Conservation (phyloP, 306 rosid genomes). For the Gastrolobium bilobum region DNA sequence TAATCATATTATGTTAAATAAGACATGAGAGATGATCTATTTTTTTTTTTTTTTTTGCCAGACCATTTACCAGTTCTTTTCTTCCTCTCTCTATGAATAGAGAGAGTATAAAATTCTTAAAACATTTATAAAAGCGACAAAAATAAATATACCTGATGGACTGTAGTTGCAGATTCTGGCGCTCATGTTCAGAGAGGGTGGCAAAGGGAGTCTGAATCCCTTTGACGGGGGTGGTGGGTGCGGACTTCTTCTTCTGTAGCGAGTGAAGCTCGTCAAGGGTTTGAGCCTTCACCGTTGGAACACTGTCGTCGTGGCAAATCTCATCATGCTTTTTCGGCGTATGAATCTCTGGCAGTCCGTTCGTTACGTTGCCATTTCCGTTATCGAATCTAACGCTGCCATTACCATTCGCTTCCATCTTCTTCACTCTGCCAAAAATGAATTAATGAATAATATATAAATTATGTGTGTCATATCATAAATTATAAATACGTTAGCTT, state of each 20-base stretch:
- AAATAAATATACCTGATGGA: slow-evolving; percentile 66
- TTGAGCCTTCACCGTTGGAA: slow-evolving; percentile 71
- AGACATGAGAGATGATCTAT: too few species aligned
- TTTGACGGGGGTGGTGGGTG: slow-evolving; percentile 76
- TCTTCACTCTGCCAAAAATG: slow-evolving; percentile 3
- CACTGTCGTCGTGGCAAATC: slow-evolving; percentile 84
- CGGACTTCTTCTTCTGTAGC: slow-evolving; percentile 77
- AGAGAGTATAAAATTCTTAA: neutral
- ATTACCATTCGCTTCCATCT: slow-evolving; percentile 52
- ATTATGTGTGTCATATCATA: too few species aligned
- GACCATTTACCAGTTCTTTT: too few species aligned
- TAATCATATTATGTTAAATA: too few species aligned
- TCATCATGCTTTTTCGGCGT: slow-evolving; percentile 52
- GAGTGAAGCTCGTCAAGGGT: slow-evolving; percentile 90
- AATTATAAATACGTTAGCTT: too few species aligned
- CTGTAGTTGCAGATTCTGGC: slow-evolving; percentile 76
- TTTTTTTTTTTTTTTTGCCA: neutral
- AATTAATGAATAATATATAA: neutral
- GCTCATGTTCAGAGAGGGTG: slow-evolving; percentile 63
- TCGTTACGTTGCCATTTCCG: slow-evolving; percentile 45
- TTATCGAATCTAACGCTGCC: slow-evolving; percentile 6
- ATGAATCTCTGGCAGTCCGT: slow-evolving; percentile 70
- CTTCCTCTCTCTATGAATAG: neutral
- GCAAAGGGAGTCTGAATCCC: slow-evolving; percentile 53
- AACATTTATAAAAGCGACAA: neutral